Conservation (phyloP, 225 moss, liverwort and hornwort genomes). For the Marchantia paleacea region DNA sequence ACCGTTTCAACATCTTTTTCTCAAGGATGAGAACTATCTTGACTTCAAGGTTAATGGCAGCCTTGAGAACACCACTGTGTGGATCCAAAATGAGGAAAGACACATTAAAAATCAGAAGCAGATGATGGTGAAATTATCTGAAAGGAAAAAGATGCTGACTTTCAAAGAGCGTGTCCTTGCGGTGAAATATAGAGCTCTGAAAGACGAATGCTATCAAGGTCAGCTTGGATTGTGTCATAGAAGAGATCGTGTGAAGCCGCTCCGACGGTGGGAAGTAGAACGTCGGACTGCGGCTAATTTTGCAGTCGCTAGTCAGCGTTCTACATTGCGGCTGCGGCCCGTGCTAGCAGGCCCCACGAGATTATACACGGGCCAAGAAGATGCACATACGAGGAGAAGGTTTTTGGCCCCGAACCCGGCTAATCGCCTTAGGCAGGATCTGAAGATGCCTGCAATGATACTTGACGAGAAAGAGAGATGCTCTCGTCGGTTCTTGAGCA, state of each 20-base stretch:
- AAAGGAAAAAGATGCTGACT: conserved; percentile 45
- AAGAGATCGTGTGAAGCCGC: conserved; percentile 73
- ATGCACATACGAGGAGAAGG: conserved; percentile 57
- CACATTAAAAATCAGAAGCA: conserved; percentile 53
- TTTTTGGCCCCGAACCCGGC: conserved; percentile 44
- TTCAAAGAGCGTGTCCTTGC: conserved; percentile 70
- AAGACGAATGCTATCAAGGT: conserved; percentile 71
- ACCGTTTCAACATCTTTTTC: conserved; percentile 55
- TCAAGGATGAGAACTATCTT: conserved; percentile 36
- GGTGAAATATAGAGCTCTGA: conserved; percentile 66
- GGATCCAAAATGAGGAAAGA: conserved; percentile 70
- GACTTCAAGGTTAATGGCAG: conserved; percentile 49
- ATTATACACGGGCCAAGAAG: conserved; percentile 62
- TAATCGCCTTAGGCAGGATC: conserved; percentile 50
- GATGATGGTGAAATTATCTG: conserved; percentile 63
- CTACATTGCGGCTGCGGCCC: conserved; percentile 62
- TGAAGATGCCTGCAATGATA: conserved; percentile 98
- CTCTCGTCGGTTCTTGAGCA: conserved; percentile 69
- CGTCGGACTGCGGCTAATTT: conserved; percentile 60
- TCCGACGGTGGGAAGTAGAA: conserved; percentile 89
- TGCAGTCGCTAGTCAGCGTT: conserved; percentile 52
- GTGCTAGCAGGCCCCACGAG: conserved; percentile 50
- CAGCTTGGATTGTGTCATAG: conserved; percentile 60
- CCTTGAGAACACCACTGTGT: conserved; percentile 64
- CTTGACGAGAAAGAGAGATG: conserved; percentile 67